Evolutionary conservation across 2,329 filamentous ascomycete genomes (phyloP), one percentile per base, ranked within the genome.

Genomic region (Penicillium italicum): DNA sequence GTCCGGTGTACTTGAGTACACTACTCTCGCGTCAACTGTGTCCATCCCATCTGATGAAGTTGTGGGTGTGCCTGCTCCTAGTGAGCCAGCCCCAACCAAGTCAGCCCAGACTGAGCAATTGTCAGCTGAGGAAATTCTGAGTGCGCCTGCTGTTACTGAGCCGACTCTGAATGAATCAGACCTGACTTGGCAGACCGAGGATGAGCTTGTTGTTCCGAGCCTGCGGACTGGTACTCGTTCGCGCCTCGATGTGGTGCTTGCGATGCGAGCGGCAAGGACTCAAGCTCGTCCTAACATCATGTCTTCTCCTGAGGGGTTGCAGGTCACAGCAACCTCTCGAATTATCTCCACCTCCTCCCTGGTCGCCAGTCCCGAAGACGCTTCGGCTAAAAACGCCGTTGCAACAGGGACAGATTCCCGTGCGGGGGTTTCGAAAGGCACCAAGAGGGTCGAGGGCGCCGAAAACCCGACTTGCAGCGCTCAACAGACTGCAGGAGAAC

Each of bases 351-450:
- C 38, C 50, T 41, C 36, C 40, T 53, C 42, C 34, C 28, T 34
- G 30, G 37, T 34, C 7, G 48, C 30, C 30, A 41, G 46, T 41
- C 46, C 36, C 36, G 34, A 49, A 41, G 46, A 49, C 46, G 46
- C 46, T 22, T 41, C 46, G 46, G 46, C n/a, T 6, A 34, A 45
- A 9, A 34, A 45, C 24, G 43, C 43, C 30, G 43, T 45, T 45
- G 43, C 46, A 49, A 41, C 46, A 49, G 50, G 24, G 40, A 26
- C 33, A 47, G 34, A 52, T 45, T 52, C 50, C 50, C 33, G 50
- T 53, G 50, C 50, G 43, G 50, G 42, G 50, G 48, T 50, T 50
- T 50, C 47, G 36, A n/a, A 50, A 20, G 48, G 48, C 26, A 16
- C 48, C 20, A 24, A 43, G 43, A 53, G 20, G 42, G 34, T 37